phyloP scores from a whole-genome alignment of 129 eudicot genomes.

The Flaveria ramosissima region DNA sequence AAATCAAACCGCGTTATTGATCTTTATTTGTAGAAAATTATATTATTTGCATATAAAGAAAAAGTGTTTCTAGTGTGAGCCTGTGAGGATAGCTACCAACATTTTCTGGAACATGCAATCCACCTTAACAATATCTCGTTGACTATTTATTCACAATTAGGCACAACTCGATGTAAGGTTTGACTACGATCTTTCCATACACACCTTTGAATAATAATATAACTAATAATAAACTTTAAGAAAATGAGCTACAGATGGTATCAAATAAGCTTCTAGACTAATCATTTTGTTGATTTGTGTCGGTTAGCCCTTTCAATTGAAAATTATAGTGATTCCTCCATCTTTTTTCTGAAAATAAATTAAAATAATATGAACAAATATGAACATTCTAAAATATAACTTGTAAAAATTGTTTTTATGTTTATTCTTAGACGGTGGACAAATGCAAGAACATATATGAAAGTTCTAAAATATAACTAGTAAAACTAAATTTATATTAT shows the following conservation, averaged over 20 bases:
- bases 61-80: neutral
- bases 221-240: neutral
- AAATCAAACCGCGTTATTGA: neutral
- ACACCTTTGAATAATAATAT: neutral
- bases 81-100: constrained; percentile 1
- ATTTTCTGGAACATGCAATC: constrained; percentile 15
- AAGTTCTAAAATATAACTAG: too few relatives aligned
- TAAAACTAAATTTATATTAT: too few relatives aligned
- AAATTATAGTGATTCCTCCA: neutral
- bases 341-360: too few relatives aligned
- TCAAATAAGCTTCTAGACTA: constrained; percentile 5
- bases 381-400: too few relatives aligned
- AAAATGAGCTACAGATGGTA: neutral
- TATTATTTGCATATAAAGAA: neutral
- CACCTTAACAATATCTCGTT: neutral
- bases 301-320: neutral
- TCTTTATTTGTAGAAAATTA: neutral
- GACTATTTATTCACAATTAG: constrained; percentile 9
- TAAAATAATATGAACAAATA: too few relatives aligned
- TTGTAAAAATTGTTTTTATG: too few relatives aligned
- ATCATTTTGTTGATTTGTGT: constrained; percentile 16
- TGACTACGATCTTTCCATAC: constrained; percentile 5
- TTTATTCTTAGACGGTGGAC: too few relatives aligned
- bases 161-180: constrained; percentile 3
- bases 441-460: too few relatives aligned